Evolutionary conservation across 2,329 filamentous ascomycete genomes (phyloP).

Genomic region (Neocucurbitaria cava): DNA sequence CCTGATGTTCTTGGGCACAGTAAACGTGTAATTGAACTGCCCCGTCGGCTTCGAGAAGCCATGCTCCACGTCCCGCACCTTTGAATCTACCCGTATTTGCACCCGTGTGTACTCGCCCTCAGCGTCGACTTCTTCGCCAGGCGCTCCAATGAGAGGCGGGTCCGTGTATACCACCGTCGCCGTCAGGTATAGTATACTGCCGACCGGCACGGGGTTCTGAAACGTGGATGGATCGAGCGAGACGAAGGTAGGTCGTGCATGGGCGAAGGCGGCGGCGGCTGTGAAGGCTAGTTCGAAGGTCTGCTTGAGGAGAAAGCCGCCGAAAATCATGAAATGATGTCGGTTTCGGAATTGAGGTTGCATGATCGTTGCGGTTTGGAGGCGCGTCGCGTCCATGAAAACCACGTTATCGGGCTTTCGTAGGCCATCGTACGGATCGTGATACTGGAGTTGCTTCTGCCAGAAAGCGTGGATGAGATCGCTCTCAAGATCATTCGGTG

Average conservation of each 20-base stretch:
- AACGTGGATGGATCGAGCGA: conserved; percentile 77
- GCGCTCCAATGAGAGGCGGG: conserved; percentile 56
- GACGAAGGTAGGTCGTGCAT: conserved; percentile 73
- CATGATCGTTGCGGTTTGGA: conserved; percentile 75
- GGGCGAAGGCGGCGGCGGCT: conserved; percentile 73
- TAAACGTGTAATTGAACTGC: conserved; percentile 79
- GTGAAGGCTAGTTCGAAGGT: conserved; percentile 80
- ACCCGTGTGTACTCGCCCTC: conserved; percentile 64
- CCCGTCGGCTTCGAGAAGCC: conserved; percentile 72
- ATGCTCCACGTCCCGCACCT: conserved; percentile 75
- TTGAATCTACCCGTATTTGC: conserved; percentile 74
- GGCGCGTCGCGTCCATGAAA: conserved; percentile 68
- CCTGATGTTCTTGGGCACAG: conserved; percentile 67
- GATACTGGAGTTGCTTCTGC: conserved; percentile 70
- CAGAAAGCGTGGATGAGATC: conserved; percentile 77
- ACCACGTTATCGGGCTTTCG: conserved; percentile 64
- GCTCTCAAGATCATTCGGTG: conserved; percentile 74
- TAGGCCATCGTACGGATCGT: conserved; percentile 63
- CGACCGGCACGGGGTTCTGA: conserved; percentile 76
- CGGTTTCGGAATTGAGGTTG: conserved; percentile 74
- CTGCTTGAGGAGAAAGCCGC: conserved; percentile 75
- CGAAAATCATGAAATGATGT: conserved; percentile 81
- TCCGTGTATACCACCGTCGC: conserved; percentile 77
- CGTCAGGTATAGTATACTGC: conserved; percentile 76
- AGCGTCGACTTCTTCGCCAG: conserved; percentile 41